Conservation (phyloP, 805 yeast genomes). For the Lipomyces japonicus region DNA sequence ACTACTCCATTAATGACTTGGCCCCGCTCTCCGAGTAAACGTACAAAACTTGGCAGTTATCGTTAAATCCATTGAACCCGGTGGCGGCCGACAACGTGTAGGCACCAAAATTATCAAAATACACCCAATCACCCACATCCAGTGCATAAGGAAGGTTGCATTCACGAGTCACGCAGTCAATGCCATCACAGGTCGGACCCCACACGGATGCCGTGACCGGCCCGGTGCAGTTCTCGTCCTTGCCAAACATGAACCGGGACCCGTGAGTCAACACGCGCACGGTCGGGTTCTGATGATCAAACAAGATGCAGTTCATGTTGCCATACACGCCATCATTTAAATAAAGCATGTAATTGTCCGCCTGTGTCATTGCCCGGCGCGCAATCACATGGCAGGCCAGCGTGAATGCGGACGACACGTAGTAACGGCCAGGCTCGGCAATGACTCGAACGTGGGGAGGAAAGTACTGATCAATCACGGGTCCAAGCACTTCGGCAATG, state of each 20-base stretch:
- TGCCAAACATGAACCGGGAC: conserved; percentile 41
- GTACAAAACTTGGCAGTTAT: conserved; percentile 54
- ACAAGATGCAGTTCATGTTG: conserved; percentile 87
- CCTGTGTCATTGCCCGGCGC: conserved; percentile 51
- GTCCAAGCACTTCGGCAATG: conserved; percentile 55
- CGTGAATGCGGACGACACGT: conserved; percentile 81
- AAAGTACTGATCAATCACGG: conserved; percentile 56
- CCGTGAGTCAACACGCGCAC: conserved; percentile 63
- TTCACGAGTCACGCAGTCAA: conserved; percentile 69
- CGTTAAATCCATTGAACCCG: conserved; percentile 82
- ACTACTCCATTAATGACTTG: conserved; percentile 10
- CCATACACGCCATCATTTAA: conserved; percentile 95
- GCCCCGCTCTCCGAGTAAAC: conserved; percentile 46
- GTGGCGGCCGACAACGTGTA: conserved; percentile 93
- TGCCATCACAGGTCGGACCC: conserved; percentile 99
- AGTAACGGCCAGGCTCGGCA: conserved; percentile 93
- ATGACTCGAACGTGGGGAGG: conserved; percentile 56
- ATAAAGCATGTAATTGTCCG: conserved; percentile 63
- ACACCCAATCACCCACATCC: conserved; percentile 87
- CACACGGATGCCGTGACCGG: conserved; percentile 57
- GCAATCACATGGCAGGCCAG: conserved; percentile 83
- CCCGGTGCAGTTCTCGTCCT: conserved; percentile 23
- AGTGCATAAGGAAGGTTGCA: conserved; percentile 56
- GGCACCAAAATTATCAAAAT: conserved; percentile 80
- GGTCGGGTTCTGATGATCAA: conserved; percentile 80